Evolutionary conservation across 129 eudicot species (phyloP), one percentile per base, ranked within the genome.

Genomic region (Lactuca saligna): DNA sequence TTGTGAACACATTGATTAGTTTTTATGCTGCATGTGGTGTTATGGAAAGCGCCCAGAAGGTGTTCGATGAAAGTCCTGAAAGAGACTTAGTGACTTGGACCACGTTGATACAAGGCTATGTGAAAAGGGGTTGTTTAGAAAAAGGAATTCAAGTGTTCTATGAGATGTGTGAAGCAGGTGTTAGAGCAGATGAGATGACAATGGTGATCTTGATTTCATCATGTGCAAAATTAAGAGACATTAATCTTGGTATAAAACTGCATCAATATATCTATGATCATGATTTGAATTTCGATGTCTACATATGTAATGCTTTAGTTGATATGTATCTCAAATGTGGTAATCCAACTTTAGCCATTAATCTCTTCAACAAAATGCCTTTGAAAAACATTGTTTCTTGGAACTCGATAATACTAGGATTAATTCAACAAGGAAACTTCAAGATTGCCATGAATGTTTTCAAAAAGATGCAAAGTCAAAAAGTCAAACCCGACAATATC

Each of bases 241-340:
- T 77, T 63, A 77, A 74, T 41, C 63, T 77, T 61, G 85, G 83
- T 54, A 80, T 49, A 63, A 84, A 66, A 71, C 37, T 80, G 9
- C 88, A 80, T 31, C 51, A 59, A 16, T 80, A 84, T 57, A 80
- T 78, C 29, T 2, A 14, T 32, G 78, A 70, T 62, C 63, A 60
- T 66, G 51, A 62, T 13, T 60, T 84, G 31, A 71, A 74, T 41
- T 15, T 75, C 17, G 86, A 81, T 71, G 80, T 84, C 8, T 83
- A 72, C 58, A 62, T 80, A 12, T 57, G 76, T 42, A 84, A 80
- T 42, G 81, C 88, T 0, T 60, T 80, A 68, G 50, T 81, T 8
- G 81, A 81, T 68, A 84, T 84, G 86, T 81, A 84, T 70, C 65
- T 78, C 16, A 84, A 81, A 78, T 78, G 89, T 29, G 84, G 84